Evolutionary conservation across 208 protist species (phyloP).

Genomic region (Acanthamoeba triangularis): DNA sequence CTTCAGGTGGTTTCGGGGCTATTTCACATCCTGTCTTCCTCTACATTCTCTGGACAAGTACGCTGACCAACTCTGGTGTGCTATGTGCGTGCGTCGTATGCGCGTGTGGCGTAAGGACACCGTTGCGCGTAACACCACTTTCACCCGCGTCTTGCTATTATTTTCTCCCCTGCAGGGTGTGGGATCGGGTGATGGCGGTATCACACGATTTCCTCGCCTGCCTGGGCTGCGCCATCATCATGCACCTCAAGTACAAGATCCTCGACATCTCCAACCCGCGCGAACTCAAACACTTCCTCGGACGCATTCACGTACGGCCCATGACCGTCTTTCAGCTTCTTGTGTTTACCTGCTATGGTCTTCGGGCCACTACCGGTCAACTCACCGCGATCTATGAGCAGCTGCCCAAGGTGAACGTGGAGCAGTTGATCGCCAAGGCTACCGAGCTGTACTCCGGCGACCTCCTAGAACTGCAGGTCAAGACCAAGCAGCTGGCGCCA

Average conservation of each 20-base stretch:
- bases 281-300: constrained; percentile 1
- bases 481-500: not conserved
- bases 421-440: constrained; percentile 1
- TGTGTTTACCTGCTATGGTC: not conserved
- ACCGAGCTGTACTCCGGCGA: not conserved
- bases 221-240: constrained; percentile 41
- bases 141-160: no score
- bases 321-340: no score
- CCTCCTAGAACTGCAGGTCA: not conserved
- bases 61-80: not conserved
- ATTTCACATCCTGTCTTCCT: constrained; percentile 37
- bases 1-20: constrained; percentile 46
- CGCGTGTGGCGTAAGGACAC: not conserved
- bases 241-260: constrained; percentile 49
- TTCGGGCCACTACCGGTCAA: not conserved
- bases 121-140: not conserved
- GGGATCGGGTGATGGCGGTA: constrained; percentile 47
- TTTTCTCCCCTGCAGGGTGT: not conserved
- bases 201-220: constrained; percentile 59
- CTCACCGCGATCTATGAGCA: no score
- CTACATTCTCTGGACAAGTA: not conserved
- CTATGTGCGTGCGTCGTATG: not conserved
- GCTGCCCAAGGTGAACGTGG: constrained; percentile 31
- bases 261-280: not conserved
- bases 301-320: not conserved